phyloP scores from a whole-genome alignment of 371 early-diverging fungal genomes.

The Syncephalastrum sp. region DNA sequence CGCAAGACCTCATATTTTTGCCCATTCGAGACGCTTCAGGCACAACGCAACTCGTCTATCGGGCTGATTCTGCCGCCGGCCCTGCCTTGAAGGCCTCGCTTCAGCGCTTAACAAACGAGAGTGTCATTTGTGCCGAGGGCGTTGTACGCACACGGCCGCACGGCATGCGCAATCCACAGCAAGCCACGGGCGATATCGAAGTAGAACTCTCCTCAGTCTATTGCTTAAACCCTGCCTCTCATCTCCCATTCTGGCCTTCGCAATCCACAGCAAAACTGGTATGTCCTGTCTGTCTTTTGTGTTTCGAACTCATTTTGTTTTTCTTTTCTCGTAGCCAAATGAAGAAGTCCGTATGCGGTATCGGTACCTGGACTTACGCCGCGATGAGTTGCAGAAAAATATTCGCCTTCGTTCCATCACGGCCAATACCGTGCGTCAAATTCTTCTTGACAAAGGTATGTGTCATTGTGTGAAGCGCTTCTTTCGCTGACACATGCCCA shows the following conservation, averaged over 20 bases:
- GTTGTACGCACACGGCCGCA: slow-evolving; percentile 55
- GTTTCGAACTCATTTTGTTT: slow-evolving; percentile 1
- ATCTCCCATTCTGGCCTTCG: slow-evolving; percentile 72
- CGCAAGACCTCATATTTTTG: slow-evolving; percentile 64
- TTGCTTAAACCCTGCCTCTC: slow-evolving; percentile 74
- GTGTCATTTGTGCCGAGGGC: slow-evolving; percentile 67
- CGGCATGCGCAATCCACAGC: slow-evolving; percentile 47
- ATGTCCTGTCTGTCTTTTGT: slow-evolving; percentile 16
- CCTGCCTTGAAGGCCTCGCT: slow-evolving; percentile 32
- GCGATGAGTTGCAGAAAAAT: slow-evolving; percentile 72
- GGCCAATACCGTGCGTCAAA: slow-evolving; percentile 65
- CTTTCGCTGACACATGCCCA: background rate
- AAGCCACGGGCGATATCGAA: slow-evolving; percentile 71
- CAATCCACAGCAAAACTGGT: slow-evolving; percentile 51
- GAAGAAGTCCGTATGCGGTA: slow-evolving; percentile 81
- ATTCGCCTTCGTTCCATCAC: slow-evolving; percentile 68
- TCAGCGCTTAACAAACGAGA: slow-evolving; percentile 57
- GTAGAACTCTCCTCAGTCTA: slow-evolving; percentile 58
- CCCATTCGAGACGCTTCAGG: slow-evolving; percentile 71
- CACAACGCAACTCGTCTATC: slow-evolving; percentile 63
- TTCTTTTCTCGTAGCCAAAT: slow-evolving; percentile 54
- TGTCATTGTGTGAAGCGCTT: background rate
- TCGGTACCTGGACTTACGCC: slow-evolving; percentile 83
- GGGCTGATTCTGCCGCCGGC: slow-evolving; percentile 14
- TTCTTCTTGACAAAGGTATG: slow-evolving; percentile 55